Evolutionary conservation across 148 eudicot genomes (phyloP), one percentile per base, ranked within the genome.

Genomic region (Drosera capensis): DNA sequence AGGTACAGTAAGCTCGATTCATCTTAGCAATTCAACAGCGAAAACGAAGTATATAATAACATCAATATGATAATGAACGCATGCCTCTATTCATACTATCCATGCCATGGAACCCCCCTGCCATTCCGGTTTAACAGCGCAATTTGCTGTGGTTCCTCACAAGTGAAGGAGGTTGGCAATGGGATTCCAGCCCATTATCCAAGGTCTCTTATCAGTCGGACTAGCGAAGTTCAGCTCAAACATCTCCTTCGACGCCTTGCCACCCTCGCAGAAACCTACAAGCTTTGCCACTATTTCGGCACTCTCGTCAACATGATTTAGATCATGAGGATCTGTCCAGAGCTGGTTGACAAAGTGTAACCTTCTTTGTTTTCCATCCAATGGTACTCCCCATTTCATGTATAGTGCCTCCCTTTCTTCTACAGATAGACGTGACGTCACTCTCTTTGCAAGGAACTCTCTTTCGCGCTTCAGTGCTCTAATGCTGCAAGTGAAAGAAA

Each of bases 191-290:
- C 82, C 96, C 64, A 71, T 42, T 28, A 68, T 55, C 96, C 94
- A 87, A 5, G 82, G 75, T 46, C 80, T 68, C 59, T 74, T 79
- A 26, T 77, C 82, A 20, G 64, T 66, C 14, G 96, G 96, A 48
- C 65, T 76, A 13, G 71, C 83, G 57, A 87, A 82, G 40, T 82
- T 87, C 1, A 87, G 86, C 71, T 79, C 94, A 66, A 87, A 80
- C 96, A 88, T 88, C 68, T 88, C 96, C 59, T 73, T 83, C 1
- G 96, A 66, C 54, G 76, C 63, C 50, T 87, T 82, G 29, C 94
- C 94, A 20, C 86, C 62, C 63, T 75, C 78, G 26, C 77, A 59
- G 23, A 88, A 77, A 3, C 92, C 96, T 1, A 88, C 96, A 15
- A 88, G 81, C 62, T 71, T 83, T 7, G 90, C 96, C 9, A 88